phyloP scores from a whole-genome alignment of 2,329 filamentous ascomycete genomes.

The Bipolaris cookei region DNA sequence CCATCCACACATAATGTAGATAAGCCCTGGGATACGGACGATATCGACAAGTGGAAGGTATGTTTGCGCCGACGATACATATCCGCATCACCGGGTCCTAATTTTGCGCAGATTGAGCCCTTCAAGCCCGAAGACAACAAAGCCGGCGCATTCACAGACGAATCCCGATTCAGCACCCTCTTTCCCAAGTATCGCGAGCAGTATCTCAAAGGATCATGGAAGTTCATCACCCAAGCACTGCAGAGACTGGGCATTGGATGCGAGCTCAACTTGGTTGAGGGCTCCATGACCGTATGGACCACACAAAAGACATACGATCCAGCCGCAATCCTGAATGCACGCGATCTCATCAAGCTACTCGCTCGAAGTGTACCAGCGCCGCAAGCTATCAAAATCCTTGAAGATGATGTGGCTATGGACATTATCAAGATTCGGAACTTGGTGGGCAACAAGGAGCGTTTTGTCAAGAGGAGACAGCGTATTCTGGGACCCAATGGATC shows the following conservation, averaged over 20 bases:
- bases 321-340: slow-evolving; percentile 88
- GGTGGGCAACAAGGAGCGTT: slow-evolving; percentile 91
- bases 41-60: slow-evolving; percentile 96
- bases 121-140: slow-evolving; percentile 87
- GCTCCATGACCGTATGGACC: slow-evolving; percentile 95
- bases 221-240: slow-evolving; percentile 83
- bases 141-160: slow-evolving; percentile 86
- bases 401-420: slow-evolving; percentile 90
- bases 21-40: slow-evolving; percentile 81
- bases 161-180: slow-evolving; percentile 83
- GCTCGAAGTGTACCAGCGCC: slow-evolving; percentile 84
- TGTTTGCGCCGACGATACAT: slow-evolving; percentile 7
- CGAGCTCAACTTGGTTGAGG: slow-evolving; percentile 91
- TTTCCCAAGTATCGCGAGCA: slow-evolving; percentile 98
- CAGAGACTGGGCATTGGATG: slow-evolving; percentile 89
- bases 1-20: slow-evolving; percentile 88
- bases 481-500: slow-evolving; percentile 90
- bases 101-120: slow-evolving; percentile 66
- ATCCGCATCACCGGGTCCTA: background rate
- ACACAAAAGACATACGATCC: slow-evolving; percentile 92
- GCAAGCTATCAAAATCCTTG: slow-evolving; percentile 90
- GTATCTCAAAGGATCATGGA: slow-evolving; percentile 92
- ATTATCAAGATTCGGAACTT: slow-evolving; percentile 94
- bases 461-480: slow-evolving; percentile 91
- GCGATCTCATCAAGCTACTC: slow-evolving; percentile 92